Evolutionary conservation across 2,329 filamentous ascomycete genomes (phyloP), one percentile per base, ranked within the genome.

Genomic region (Juglanconis sp.): DNA sequence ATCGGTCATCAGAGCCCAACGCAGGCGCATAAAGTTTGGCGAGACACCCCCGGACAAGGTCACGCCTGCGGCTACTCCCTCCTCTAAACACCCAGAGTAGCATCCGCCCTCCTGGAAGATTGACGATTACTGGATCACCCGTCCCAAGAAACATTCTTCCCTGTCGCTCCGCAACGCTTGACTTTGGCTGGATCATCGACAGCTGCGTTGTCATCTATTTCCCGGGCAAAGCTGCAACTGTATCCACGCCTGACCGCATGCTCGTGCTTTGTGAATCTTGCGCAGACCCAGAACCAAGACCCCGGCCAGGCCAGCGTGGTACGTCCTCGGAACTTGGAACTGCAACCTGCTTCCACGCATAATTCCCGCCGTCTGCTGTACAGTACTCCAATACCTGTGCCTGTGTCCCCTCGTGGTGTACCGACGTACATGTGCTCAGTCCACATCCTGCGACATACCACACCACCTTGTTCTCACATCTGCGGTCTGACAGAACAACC

Each of bases 391-490:
- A 57, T 46, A 24, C 50, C 48, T 38, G 49, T 47, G 17, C 9
- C 50, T 42, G 60, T 56, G 60, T 40, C 53, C 34, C 54, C 50
- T 38, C 57, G 48, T 40, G 35, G 24, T 49, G 47, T 49, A 49
- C 7, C 42, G 17, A 47, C 56, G 52, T 55, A 60, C 60, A 62
- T 62, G 60, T 52, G 57, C 53, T 56, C 53, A 56, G 48, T 56
- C 55, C 46, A 60, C 56, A 53, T 56, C 47, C 60, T 62, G 60
- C 60, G 57, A 62, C 60, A 60, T 60, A 60, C 57, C 56, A 53
- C 55, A 38, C 46, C 54, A 35, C 59, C 34, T 38, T 52, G 49
- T 34, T 52, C 49, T 50, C 44, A 55, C 57, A 59, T 49, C 56
- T 60, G 60, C 11, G 24, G 10, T n/a, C 53, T 36, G 31, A 55